These are phyloP conservation scores for Tolypocladium amazonense DNA, from an alignment of 2,329 filamentous ascomycete genomes.

Conservation along the genomic window DNA sequence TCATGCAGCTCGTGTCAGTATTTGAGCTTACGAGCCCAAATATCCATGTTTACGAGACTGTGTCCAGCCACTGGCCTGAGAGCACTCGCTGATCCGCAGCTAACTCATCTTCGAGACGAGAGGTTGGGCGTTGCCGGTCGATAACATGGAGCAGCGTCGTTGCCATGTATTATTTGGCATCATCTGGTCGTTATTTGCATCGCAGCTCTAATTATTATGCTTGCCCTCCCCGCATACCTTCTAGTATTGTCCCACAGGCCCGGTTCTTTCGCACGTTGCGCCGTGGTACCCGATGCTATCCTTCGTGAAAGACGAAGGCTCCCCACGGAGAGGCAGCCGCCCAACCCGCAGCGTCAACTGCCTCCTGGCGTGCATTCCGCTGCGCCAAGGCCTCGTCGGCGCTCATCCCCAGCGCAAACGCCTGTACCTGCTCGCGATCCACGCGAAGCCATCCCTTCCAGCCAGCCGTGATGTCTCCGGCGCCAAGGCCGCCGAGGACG, in stretches of 20 bases:
- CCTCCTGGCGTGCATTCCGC: slow-evolving; percentile 25
- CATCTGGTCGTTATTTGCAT: background rate
- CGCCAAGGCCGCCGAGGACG: slow-evolving; percentile 25
- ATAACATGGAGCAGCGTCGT: background rate
- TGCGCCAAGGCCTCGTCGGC: slow-evolving; percentile 34
- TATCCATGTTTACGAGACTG: background rate
- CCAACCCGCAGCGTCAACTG: slow-evolving; percentile 34
- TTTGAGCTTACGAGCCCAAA: background rate
- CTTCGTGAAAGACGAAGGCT: slow-evolving; percentile 28
- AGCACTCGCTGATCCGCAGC: background rate
- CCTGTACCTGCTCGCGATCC: slow-evolving; percentile 28
- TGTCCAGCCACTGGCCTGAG: background rate
- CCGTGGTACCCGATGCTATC: background rate
- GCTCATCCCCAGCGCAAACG: slow-evolving; percentile 27
- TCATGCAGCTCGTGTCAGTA: background rate
- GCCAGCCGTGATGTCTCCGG: slow-evolving; percentile 19
- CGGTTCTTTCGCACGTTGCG: background rate
- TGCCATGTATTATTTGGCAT: background rate
- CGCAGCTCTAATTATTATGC: background rate
- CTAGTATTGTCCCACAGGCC: background rate
- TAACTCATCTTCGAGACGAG: background rate
- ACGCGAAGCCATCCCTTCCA: slow-evolving; percentile 43
- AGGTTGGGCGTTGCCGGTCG: background rate
- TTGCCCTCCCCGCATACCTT: background rate
- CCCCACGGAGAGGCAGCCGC: slow-evolving; percentile 38